Evolutionary conservation across 2,329 filamentous ascomycete genomes (phyloP).

Genomic region (Hysterium pulicare): DNA sequence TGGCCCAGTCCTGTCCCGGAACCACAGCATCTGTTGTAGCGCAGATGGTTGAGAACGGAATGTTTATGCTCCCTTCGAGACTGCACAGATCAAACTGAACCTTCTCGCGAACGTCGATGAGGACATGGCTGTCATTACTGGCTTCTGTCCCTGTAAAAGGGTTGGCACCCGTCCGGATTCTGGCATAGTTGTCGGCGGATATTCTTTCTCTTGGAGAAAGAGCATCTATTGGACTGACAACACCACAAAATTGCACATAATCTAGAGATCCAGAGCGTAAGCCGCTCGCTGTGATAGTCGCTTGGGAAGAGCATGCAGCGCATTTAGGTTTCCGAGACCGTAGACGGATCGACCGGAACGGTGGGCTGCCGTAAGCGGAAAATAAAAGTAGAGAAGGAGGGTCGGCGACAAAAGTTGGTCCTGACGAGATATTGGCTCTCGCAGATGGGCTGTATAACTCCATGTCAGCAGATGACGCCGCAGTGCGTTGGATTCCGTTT

Average conservation of each 20-base stretch:
- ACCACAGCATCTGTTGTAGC: no score
- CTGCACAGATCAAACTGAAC: conserved; percentile 80
- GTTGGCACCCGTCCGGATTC: conserved; percentile 28
- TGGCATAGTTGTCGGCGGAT: conserved; percentile 59
- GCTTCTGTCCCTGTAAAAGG: conserved; percentile 30
- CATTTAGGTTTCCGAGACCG: conserved; percentile 67
- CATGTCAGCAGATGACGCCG: conserved; percentile 3
- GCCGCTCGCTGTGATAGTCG: conserved; percentile 60
- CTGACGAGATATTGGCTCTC: background rate
- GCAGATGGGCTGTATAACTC: background rate
- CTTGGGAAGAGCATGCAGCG: conserved; percentile 67
- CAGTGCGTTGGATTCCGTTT: conserved; percentile 14
- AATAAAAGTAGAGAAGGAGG: conserved; percentile 51
- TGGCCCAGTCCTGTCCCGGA: conserved; percentile 23
- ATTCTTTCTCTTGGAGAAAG: conserved; percentile 66
- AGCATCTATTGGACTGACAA: conserved; percentile 51
- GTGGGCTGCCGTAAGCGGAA: conserved; percentile 50
- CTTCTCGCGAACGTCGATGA: conserved; percentile 81
- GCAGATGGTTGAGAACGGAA: conserved; percentile 61
- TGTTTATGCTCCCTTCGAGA: conserved; percentile 71
- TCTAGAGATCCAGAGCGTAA: conserved; percentile 67
- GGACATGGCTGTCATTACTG: conserved; percentile 47
- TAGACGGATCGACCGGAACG: conserved; percentile 74
- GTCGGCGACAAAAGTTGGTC: conserved; percentile 22
- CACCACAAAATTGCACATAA: conserved; percentile 83